phyloP scores from a whole-genome alignment of 306 rosid species.

The Cucumis cinereus region DNA sequence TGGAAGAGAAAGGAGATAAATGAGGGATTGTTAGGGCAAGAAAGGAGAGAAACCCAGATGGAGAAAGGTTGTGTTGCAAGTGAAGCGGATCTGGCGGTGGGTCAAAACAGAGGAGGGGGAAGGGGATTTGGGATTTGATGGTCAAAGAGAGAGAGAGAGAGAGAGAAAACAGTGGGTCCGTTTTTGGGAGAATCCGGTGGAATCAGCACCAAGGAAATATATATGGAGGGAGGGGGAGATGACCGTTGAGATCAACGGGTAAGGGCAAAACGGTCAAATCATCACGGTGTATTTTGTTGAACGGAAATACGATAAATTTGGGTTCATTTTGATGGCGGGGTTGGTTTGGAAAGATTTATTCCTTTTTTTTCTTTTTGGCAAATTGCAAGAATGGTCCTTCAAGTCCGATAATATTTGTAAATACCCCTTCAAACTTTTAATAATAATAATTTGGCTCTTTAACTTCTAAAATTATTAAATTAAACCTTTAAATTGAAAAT shows the following conservation, averaged over 20 bases:
- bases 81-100: constrained; percentile 44
- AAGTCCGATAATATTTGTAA: too few relatives aligned
- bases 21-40: constrained; percentile 9
- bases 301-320: not conserved
- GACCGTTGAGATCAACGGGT: not conserved
- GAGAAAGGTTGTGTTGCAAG: constrained; percentile 2
- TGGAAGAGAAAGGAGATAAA: constrained; percentile 1
- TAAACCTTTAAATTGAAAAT: too few relatives aligned
- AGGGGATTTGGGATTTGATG: constrained; percentile 2
- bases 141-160: constrained; percentile 12
- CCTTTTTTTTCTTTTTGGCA: too few relatives aligned
- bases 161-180: constrained; percentile 10
- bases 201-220: constrained; percentile 1
- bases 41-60: constrained; percentile 1
- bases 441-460: too few relatives aligned
- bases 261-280: not conserved
- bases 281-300: not conserved
- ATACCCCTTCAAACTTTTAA: too few relatives aligned
- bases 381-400: too few relatives aligned
- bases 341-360: not conserved
- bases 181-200: not conserved
- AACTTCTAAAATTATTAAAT: too few relatives aligned
- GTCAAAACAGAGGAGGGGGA: constrained; percentile 25
- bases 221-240: not conserved
- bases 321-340: not conserved